Conservation (phyloP, 208 protist genomes). For the Histomonas meleagridis region DNA sequence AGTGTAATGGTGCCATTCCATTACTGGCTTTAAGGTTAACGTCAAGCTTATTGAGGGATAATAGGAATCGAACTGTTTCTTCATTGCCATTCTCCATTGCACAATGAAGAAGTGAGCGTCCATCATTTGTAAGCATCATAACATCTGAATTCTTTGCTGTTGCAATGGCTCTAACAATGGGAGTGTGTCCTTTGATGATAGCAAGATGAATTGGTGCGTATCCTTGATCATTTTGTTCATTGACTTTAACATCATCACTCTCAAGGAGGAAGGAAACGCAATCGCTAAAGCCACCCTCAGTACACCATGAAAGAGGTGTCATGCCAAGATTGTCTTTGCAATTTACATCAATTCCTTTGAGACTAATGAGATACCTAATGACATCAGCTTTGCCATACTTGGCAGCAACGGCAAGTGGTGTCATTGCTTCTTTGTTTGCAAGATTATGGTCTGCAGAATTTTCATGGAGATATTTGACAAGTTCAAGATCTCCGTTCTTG, state of each 20-base stretch:
- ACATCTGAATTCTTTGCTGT: neutral
- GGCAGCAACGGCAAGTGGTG: neutral
- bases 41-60: neutral
- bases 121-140: neutral
- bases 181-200: neutral
- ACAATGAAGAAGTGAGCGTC: neutral
- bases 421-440: neutral
- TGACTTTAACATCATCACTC: neutral
- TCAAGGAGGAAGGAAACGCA: neutral
- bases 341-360: neutral
- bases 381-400: neutral
- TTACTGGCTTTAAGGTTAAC: neutral
- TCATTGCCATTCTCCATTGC: neutral
- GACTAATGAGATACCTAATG: neutral
- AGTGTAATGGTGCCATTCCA: neutral
- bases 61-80: neutral
- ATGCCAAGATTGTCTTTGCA: neutral
- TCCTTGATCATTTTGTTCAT: neutral
- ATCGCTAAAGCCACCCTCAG: neutral
- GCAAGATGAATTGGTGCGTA: neutral
- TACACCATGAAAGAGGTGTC: constrained; percentile 12
- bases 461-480: neutral
- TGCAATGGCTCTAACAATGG: neutral
- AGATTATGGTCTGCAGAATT: neutral
- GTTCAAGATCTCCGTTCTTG: neutral